Percentiles rank a stretch among this genome's conserved stretches.
Conservation (phyloP, 23 red algal species). For the Gracilaria gracilis region DNA sequence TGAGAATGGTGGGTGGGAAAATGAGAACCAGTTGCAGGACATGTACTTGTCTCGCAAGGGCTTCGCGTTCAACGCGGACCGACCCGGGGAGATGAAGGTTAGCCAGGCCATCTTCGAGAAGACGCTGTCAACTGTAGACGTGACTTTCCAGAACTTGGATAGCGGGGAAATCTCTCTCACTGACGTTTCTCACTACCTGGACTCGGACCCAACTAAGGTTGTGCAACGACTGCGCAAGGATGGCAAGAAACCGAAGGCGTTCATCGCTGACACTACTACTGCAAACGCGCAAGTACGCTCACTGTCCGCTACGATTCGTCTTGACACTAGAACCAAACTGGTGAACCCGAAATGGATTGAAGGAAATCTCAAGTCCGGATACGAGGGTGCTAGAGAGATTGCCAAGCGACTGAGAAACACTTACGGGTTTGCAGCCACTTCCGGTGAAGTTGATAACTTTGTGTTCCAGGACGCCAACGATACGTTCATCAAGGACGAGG, state of each 20-base stretch:
- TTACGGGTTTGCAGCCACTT: constrained; percentile 93
- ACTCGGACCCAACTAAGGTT: constrained; percentile 92
- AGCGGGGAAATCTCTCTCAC: constrained; percentile 96
- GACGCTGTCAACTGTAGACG: constrained; percentile 78
- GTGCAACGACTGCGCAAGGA: constrained; percentile 89
- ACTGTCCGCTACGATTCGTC: constrained; percentile 91
- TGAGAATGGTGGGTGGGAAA: constrained; percentile 98
- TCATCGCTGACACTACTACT: constrained; percentile 96
- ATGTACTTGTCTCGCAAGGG: constrained; percentile 98
- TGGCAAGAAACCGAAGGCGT: constrained; percentile 90
- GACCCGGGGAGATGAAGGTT: constrained; percentile 94
- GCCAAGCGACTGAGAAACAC: constrained; percentile 96
- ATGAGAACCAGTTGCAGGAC: constrained; percentile 98
- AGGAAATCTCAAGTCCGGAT: constrained; percentile 89
- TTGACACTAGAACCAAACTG: constrained; percentile 96
- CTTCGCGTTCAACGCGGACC: constrained; percentile 96
- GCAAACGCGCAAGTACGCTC: constrained; percentile 94
- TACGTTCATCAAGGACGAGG: constrained; percentile 96
- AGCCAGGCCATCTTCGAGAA: constrained; percentile 85
- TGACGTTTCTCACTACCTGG: constrained; percentile 96
- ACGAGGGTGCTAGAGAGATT: constrained; percentile 96
- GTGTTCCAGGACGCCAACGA: constrained; percentile 98
- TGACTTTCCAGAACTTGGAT: constrained; percentile 98
- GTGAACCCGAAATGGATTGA: constrained; percentile 99
- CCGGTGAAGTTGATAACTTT: constrained; percentile 95